Base-by-base conservation (phyloP, 2,329 filamentous ascomycete genomes). In the Graphiopsis chlorocephala region DNA sequence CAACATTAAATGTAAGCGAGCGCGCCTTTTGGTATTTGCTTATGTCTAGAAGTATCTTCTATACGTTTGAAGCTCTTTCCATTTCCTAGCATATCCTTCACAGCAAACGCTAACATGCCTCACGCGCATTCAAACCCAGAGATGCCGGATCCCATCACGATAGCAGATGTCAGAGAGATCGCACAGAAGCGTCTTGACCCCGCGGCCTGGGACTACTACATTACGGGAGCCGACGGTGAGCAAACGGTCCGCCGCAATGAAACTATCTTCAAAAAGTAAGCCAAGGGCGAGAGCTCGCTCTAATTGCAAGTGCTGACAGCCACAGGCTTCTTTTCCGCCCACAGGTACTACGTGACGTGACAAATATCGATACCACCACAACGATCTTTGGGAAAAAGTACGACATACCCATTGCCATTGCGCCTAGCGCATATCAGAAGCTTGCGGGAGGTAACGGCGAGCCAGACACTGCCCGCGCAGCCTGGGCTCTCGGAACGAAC, bases 401-500 rank as follows among this genome's bases (percentile, higher is more conserved):
- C 55, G 3, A 66, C 55, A 64, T 76, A 2, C 74, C 74, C 1
- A 69, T 76, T n/a, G 74, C 67, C 6, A 69, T 76, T 28, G 74
- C 74, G 0, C 74, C 74, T 8, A 73, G 69, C 33, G 74, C 72
- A 1, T 71, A 69, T 52, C 74, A 76, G 26, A 73, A 65, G 50
- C 68, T 76, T 1, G 74, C 67, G 1, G 71, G 73, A 31, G 67
- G 68, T 0, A 64, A 72, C 2, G 74, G 74, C 5, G 74, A 76
- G 52, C 59, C 74, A 1, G 74, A 75, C 58, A 67, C 72, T 3
- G 72, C 72, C 0, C 66, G 71, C 25, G 74, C 74, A 2, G 70
- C 71, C 3, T 63, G 38, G 10, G 57, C 61, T 1, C 45, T 74
- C n/a, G 67, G 69, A 1, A 67, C 70, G 1, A 74, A 72, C 56